Conservation (phyloP, 2,329 filamentous ascomycete species). For the Neonectria faginata region DNA sequence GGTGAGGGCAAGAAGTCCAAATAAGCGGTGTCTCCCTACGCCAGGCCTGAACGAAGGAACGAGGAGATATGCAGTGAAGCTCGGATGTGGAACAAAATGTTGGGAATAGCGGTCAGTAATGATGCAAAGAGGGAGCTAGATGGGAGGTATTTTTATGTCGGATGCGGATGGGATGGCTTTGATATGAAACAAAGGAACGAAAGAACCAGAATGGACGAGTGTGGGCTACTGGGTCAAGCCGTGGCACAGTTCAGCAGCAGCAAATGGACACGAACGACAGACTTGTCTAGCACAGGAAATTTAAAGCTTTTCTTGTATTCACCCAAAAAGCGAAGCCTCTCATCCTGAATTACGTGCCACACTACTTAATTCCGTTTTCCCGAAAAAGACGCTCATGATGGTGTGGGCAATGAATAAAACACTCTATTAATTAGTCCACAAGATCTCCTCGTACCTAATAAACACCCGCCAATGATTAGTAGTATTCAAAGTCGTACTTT, state of each 20-base stretch:
- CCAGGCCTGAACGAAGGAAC: neutral
- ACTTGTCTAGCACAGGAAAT: neutral
- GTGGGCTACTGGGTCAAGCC: slow-evolving; percentile 29
- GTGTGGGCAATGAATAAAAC: neutral
- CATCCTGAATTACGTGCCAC: neutral
- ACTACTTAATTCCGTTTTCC: neutral
- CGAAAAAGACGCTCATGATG: neutral
- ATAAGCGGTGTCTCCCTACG: slow-evolving; percentile 47
- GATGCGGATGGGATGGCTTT: neutral
- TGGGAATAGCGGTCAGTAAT: neutral
- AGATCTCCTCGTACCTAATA: slow-evolving; percentile 8
- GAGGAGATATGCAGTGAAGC: neutral
- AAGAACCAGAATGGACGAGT: slow-evolving; percentile 39
- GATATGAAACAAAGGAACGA: slow-evolving; percentile 14
- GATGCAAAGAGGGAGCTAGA: slow-evolving; percentile 1
- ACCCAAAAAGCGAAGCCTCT: neutral
- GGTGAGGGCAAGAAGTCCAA: slow-evolving; percentile 69
- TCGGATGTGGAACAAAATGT: neutral
- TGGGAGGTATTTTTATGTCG: neutral
- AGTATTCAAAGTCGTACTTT: slow-evolving; percentile 46
- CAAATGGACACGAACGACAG: slow-evolving; percentile 1
- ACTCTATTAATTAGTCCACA: neutral
- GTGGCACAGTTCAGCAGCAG: slow-evolving; percentile 27
- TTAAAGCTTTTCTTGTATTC: neutral
- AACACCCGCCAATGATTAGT: slow-evolving; percentile 10